phyloP scores from a whole-genome alignment of 2,329 filamentous ascomycete species.

The Pestalotiopsis sp. region DNA sequence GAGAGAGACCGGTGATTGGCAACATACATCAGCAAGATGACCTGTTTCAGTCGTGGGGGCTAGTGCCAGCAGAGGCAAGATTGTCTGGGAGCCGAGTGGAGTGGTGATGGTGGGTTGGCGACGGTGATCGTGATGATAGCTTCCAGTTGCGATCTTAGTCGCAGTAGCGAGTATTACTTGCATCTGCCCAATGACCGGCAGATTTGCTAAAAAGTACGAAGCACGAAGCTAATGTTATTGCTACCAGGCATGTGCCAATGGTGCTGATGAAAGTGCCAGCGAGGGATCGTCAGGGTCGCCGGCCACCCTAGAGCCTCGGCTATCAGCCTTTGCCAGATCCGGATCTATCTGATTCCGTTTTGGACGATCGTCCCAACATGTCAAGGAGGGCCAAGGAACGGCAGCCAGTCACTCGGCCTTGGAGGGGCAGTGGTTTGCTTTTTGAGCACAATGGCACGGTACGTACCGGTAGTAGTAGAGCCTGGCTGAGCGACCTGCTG shows the following conservation, averaged over 20 bases:
- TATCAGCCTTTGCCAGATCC: neutral
- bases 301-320: neutral
- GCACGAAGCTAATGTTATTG: neutral
- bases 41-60: conserved; percentile 1
- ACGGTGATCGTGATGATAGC: neutral
- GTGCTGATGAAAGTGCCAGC: neutral
- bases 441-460: neutral
- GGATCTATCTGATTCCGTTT: neutral
- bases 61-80: neutral
- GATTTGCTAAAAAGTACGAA: neutral
- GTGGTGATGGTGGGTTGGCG: neutral
- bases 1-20: neutral
- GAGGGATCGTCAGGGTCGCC: neutral
- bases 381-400: neutral
- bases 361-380: neutral
- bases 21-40: neutral
- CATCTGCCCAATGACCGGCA: neutral
- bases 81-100: neutral
- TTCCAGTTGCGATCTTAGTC: neutral
- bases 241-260: neutral
- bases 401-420: neutral
- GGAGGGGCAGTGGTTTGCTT: neutral
- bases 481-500: conserved; percentile 1
- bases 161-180: neutral
- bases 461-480: neutral